Base-by-base conservation (phyloP, 305 asterid genomes). In the Fraxinus nigra region DNA sequence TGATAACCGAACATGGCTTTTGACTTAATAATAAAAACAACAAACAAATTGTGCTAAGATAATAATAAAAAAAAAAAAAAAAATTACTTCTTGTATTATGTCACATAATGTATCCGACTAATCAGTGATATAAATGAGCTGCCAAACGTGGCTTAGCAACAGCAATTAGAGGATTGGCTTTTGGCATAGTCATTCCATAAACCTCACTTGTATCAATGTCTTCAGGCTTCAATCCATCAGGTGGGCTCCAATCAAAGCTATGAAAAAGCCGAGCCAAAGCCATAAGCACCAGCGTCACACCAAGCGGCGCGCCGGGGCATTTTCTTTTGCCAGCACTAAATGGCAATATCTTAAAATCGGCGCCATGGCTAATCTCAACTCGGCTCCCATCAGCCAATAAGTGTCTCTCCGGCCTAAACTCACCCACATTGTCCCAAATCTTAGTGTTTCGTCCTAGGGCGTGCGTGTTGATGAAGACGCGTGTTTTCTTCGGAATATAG, bases 131-230 rank as follows among this genome's bases (percentile, higher is more conserved):
- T 76, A 95, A 82, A 83, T 90, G 90, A 59, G 90, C 37, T 24
- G 88, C 75, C 69, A 95, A 72, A 82, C 97, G 92, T 37, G 97
- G 99, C 82, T 18, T 87, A 1, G 98, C 96, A 72, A 84, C 9
- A 20, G 91, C 97, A 80, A 89, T 3, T 65, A 94, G 84, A 0
- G 99, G 91, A 70, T 84, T 87, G 83, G 97, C 96, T 88, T 85
- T 94, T 3, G 99, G 99, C 99, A 95, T 92, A 51, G 97, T 95
- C 98, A 95, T 92, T 10, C 99, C 99, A 76, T 95, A 95, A 22
- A 94, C 98, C 81, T 95, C 99, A 13, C 7, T 79, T 1, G 97
- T 94, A 34, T 94, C 99, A 63, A 95, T 86, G 56, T 90, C 95
- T 76, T 92, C 80, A 33, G 87, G 91, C 84, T 82, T 85, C 74